These are phyloP conservation scores for Tremella mesenterica DNA, from an alignment of 768 basidiomycete species.

Conservation along the genomic window DNA sequence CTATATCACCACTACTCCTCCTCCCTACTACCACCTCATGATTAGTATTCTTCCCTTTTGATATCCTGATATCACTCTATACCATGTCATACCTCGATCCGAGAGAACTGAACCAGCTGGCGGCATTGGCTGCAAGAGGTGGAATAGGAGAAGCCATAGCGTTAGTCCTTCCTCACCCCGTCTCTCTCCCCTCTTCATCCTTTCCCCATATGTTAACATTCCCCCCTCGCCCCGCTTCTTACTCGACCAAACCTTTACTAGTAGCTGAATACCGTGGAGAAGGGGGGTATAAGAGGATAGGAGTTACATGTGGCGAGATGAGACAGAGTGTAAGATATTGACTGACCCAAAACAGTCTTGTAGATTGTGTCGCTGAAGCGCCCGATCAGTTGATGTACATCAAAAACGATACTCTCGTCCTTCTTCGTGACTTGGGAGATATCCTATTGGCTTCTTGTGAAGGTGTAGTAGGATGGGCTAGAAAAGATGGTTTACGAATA, in stretches of 20 bases:
- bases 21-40: too few relatives aligned
- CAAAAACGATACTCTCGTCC: slow-evolving; percentile 28
- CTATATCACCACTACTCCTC: too few relatives aligned
- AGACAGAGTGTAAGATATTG: background rate
- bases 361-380: slow-evolving; percentile 33
- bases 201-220: background rate
- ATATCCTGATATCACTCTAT: background rate
- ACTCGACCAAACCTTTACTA: too few relatives aligned
- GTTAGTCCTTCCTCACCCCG: too few relatives aligned
- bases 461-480: slow-evolving; percentile 37
- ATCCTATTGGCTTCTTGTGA: slow-evolving; percentile 30
- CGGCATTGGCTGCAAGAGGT: slow-evolving; percentile 26
- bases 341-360: slow-evolving; percentile 13
- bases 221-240: too few relatives aligned
- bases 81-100: slow-evolving; percentile 24
- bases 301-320: background rate
- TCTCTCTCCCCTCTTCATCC: too few relatives aligned
- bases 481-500: slow-evolving; percentile 19
- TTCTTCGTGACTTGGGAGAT: slow-evolving; percentile 27
- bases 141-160: slow-evolving; percentile 34
- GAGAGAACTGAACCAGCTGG: slow-evolving; percentile 28
- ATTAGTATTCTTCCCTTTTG: background rate
- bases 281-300: background rate
- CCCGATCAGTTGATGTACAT: slow-evolving; percentile 39
- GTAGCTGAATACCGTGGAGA: background rate